Evolutionary conservation across 2,329 filamentous ascomycete genomes (phyloP), one percentile per base, ranked within the genome.

Genomic region (Penicillium sp.): DNA sequence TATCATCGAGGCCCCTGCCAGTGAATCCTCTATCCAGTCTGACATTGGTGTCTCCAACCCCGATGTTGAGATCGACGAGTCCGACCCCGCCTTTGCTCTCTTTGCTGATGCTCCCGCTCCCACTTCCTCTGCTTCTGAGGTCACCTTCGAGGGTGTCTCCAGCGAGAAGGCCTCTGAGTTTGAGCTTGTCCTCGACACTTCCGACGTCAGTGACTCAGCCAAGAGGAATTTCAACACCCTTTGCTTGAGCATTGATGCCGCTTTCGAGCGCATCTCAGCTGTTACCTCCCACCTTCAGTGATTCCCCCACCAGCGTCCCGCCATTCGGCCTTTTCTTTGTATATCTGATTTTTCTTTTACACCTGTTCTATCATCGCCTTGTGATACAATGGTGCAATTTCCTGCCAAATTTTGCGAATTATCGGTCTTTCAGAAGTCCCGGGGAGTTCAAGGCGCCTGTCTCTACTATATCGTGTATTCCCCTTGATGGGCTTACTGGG

Each of bases 81-180:
- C 70, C 0, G 75, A 77, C 49, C 65, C 77, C 77, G 60, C 81
- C 78, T 72, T 77, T 39, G 70, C 73, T 51, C 69, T 79, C 36
- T 78, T 82, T 54, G 71, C 85, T 44, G 81, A 86, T 66, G 74
- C 77, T 10, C 79, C 79, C 66, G 71, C 40, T 56, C 73, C 58
- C 54, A 75, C 56, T 43, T 61, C 68, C 29, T 40, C 66, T 11
- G 55, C 64, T 27, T 65, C 72, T 29, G 62, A 71, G 10, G 21
- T 47, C 49, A 60, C 73, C 11, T 76, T 79, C 52, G 81, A 81
- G 44, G 82, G 81, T 36, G 75, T 89, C 55, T 77, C 82, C 56
- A 69, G 82, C 1, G 86, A 89, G 63, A 92, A 92, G 79, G 76
- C 85, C 45, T 76, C 83, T 13, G 80, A 83, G 46, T 85, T 83